Percentiles rank a stretch among this genome's conserved stretches.
Evolutionary conservation across 2,329 filamentous ascomycete species (phyloP).

Genomic region (Phaeomoniella chlamydospora): DNA sequence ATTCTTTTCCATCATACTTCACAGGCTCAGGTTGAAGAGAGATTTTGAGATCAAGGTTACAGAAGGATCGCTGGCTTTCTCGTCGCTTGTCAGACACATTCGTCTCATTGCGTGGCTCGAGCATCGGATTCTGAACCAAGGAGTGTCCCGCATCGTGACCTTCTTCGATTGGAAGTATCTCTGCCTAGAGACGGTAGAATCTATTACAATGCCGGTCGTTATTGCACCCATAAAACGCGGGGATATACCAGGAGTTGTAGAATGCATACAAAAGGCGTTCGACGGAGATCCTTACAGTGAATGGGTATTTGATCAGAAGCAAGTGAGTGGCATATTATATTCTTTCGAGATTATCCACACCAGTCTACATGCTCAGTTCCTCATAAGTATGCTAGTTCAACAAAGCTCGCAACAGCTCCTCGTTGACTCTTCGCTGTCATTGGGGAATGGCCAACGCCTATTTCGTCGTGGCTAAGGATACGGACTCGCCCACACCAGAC

Average conservation of each 20-base stretch:
- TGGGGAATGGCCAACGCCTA: slow-evolving; percentile 58
- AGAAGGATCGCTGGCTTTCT: too few species aligned
- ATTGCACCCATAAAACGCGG: slow-evolving; percentile 39
- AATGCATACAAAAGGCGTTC: slow-evolving; percentile 53
- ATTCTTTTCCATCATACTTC: too few species aligned
- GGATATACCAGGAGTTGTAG: slow-evolving; percentile 50
- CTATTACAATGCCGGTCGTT: slow-evolving; percentile 37
- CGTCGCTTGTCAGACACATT: too few species aligned
- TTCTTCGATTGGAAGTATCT: too few species aligned
- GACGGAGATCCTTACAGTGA: slow-evolving; percentile 51
- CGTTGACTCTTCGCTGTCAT: slow-evolving; percentile 48
- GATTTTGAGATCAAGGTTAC: too few species aligned
- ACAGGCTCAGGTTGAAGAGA: too few species aligned
- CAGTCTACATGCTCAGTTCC: slow-evolving; percentile 1
- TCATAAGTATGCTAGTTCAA: slow-evolving; percentile 37
- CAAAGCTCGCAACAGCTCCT: slow-evolving; percentile 44
- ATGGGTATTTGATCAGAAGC: slow-evolving; percentile 48
- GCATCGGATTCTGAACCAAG: too few species aligned
- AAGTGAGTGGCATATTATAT: slow-evolving; percentile 24
- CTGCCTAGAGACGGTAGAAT: too few species aligned
- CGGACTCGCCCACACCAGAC: slow-evolving; percentile 19
- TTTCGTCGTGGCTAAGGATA: slow-evolving; percentile 55
- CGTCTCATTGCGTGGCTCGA: too few species aligned
- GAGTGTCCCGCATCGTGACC: too few species aligned
- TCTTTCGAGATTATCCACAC: slow-evolving; percentile 1